A percentile compares a stretch with the other conserved stretches of the same genome.
Evolutionary conservation across 2,329 filamentous ascomycete genomes (phyloP).

Genomic region (Aschersonia sp.): DNA sequence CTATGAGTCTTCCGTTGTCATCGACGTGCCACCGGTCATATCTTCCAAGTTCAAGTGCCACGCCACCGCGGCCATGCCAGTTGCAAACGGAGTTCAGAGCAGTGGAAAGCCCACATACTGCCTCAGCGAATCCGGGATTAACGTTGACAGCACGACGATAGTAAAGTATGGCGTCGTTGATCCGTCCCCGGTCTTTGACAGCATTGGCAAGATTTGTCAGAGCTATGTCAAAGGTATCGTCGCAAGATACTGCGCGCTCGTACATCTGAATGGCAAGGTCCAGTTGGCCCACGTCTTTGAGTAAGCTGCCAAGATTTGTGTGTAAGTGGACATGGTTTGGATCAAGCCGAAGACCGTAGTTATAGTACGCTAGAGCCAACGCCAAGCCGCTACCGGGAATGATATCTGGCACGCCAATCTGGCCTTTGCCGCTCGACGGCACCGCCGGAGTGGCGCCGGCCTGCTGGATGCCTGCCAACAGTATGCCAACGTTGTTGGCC

Average conservation of each 20-base stretch:
- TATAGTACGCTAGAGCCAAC: slow-evolving; percentile 83
- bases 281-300: slow-evolving; percentile 93
- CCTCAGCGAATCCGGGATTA: slow-evolving; percentile 94
- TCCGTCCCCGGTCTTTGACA: slow-evolving; percentile 88
- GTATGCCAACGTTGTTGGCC: slow-evolving; percentile 93
- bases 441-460: slow-evolving; percentile 15
- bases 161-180: slow-evolving; percentile 82
- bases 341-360: slow-evolving; percentile 81
- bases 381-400: slow-evolving; percentile 74
- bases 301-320: slow-evolving; percentile 84
- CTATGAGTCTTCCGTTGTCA: slow-evolving; percentile 65
- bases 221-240: slow-evolving; percentile 92
- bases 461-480: slow-evolving; percentile 89
- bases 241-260: slow-evolving; percentile 81
- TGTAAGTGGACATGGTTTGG: slow-evolving; percentile 87
- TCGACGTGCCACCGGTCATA: slow-evolving; percentile 92
- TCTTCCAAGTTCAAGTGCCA: slow-evolving; percentile 55
- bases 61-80: slow-evolving; percentile 81
- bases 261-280: slow-evolving; percentile 93
- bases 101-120: slow-evolving; percentile 88
- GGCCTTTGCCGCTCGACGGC: slow-evolving; percentile 6
- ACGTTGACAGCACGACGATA: slow-evolving; percentile 80
- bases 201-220: slow-evolving; percentile 93
- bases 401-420: slow-evolving; percentile 57
- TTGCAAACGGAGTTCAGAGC: slow-evolving; percentile 93